phyloP scores from a whole-genome alignment of 495 filamentous ascomycete genomes.

The Pyrenopolyporus hunteri region DNA sequence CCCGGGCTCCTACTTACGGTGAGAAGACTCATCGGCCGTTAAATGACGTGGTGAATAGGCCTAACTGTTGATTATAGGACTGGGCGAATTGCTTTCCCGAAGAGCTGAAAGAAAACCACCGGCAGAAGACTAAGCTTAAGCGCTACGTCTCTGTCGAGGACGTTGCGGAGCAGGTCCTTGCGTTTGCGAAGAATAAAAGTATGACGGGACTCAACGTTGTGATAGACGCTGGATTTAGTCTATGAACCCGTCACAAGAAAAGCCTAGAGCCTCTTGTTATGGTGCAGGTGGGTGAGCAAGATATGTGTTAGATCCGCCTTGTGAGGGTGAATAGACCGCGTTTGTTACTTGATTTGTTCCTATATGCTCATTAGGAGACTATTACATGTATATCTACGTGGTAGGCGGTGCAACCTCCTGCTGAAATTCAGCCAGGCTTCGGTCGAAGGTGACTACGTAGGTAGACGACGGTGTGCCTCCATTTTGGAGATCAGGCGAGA shows the following conservation, averaged over 20 bases:
- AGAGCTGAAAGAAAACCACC: constrained; percentile 49
- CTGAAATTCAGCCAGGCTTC: too few relatives aligned
- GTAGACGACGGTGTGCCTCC: neutral
- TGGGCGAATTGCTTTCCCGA: constrained; percentile 59
- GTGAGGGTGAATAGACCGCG: neutral
- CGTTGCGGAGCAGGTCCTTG: constrained; percentile 54
- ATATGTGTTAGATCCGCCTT: neutral
- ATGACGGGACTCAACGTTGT: constrained; percentile 54
- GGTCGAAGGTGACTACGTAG: neutral
- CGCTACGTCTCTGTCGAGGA: constrained; percentile 59
- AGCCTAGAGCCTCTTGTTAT: too few relatives aligned
- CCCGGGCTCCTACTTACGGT: constrained; percentile 60
- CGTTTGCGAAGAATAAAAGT: constrained; percentile 48
- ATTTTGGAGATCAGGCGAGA: neutral
- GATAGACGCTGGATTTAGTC: constrained; percentile 49
- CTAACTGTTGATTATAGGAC: constrained; percentile 46
- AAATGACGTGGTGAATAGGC: neutral
- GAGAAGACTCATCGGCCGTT: constrained; percentile 17
- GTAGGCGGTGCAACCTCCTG: too few relatives aligned
- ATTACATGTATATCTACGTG: too few relatives aligned
- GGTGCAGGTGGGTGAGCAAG: neutral
- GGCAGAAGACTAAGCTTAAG: constrained; percentile 56
- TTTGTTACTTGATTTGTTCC: neutral
- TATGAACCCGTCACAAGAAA: constrained; percentile 25
- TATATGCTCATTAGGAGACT: neutral